phyloP scores from a whole-genome alignment of 2,329 filamentous ascomycete genomes.

The Zasmidium angulare region DNA sequence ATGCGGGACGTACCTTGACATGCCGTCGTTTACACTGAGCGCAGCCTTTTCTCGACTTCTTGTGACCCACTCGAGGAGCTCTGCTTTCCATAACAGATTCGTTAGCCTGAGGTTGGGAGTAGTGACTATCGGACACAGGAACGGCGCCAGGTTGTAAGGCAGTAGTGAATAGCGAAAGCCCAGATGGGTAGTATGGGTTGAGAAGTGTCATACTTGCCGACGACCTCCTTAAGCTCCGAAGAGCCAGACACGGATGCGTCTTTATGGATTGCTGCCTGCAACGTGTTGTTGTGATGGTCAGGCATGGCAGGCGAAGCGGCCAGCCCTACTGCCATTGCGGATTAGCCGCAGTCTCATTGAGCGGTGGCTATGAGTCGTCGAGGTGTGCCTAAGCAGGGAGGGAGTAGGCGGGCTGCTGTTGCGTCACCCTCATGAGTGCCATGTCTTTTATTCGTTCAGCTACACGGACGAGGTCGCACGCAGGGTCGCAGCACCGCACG shows the following conservation, averaged over 20 bases:
- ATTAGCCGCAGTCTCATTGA: neutral
- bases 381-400: neutral
- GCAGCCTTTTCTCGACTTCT: constrained; percentile 32
- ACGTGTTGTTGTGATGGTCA: neutral
- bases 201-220: neutral
- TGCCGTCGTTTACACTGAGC: constrained; percentile 35
- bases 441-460: neutral
- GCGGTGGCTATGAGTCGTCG: neutral
- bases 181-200: neutral
- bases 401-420: neutral
- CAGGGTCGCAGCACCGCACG: neutral
- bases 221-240: neutral
- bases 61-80: constrained; percentile 32
- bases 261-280: neutral
- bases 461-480: neutral
- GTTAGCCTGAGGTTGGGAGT: constrained; percentile 1
- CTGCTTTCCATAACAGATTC: constrained; percentile 20
- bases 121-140: neutral
- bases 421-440: neutral
- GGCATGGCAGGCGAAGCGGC: neutral
- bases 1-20: constrained; percentile 29
- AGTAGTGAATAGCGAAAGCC: neutral
- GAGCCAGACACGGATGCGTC: neutral
- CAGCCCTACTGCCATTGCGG: neutral
- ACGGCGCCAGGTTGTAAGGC: neutral